Conservation (phyloP, 345 rosid species). For the Moricandia arvensis region DNA sequence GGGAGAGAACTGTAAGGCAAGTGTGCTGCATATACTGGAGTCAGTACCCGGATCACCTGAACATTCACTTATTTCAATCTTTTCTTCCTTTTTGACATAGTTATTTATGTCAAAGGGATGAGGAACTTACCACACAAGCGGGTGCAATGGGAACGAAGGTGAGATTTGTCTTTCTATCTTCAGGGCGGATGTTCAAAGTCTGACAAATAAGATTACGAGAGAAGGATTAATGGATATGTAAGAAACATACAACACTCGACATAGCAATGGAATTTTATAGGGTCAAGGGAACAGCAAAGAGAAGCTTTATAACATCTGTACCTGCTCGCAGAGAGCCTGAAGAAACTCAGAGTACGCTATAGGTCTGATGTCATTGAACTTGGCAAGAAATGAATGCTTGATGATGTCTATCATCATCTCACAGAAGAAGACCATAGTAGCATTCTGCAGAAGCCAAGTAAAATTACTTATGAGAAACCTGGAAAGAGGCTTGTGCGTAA, state of each 20-base stretch:
- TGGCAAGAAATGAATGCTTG: slow-evolving; percentile 97
- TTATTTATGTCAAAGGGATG: background rate
- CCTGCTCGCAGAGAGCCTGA: slow-evolving; percentile 96
- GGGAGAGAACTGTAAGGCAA: slow-evolving; percentile 58
- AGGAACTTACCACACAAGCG: slow-evolving; percentile 76
- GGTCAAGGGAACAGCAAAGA: background rate
- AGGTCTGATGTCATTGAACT: slow-evolving; percentile 87
- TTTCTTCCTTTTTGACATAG: background rate
- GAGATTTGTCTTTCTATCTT: slow-evolving; percentile 62
- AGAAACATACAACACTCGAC: background rate
- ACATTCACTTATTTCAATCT: background rate
- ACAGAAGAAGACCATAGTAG: slow-evolving; percentile 68
- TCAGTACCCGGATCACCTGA: slow-evolving; percentile 87
- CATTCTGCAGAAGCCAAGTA: slow-evolving; percentile 63
- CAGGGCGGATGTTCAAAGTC: slow-evolving; percentile 70
- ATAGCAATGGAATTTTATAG: background rate
- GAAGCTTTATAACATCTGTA: slow-evolving; percentile 16
- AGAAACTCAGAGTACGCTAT: slow-evolving; percentile 93
- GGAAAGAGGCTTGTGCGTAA: slow-evolving; percentile 2
- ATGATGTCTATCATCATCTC: slow-evolving; percentile 82
- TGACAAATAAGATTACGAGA: slow-evolving; percentile 30
- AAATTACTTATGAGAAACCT: slow-evolving; percentile 22
- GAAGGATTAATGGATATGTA: background rate
- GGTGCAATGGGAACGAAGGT: slow-evolving; percentile 91
- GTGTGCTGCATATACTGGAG: slow-evolving; percentile 75